Evolutionary conservation across 2,329 filamentous ascomycete species (phyloP), one percentile per base, ranked within the genome.

Genomic region (Plenodomus tracheiphilus): DNA sequence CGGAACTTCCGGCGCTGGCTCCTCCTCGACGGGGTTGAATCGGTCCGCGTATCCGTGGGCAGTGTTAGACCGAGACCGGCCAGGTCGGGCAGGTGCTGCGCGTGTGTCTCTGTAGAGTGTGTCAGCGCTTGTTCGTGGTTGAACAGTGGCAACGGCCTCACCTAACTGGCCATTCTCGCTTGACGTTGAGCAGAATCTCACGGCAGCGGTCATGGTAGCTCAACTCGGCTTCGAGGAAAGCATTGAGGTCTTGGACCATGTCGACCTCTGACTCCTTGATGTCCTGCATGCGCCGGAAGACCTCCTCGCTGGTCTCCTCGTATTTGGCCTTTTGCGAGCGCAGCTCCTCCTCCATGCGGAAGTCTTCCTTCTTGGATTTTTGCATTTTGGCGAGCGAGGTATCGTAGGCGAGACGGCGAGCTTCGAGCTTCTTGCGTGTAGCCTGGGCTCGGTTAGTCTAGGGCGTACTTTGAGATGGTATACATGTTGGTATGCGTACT

Each of bases 391-490:
- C 84, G 40, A 91, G 85, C 53, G 89, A 92, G 28, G 93, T 88
- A 70, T 97, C 93, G 72, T 96, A 97, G 55, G 91, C 91, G 49
- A 97, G 80, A 51, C 93, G 85, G 49, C 93, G 86, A 65, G 80
- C 89, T 71, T 97, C 94, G 58, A 97, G 87, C 83, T 96, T 97
- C 83, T 94, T 97, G 68, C 93, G 88, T 42, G 93, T 85, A 58
- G 83, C 80, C 87, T 87, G 48, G 1, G 50, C 50, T 2, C 5
- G 8, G 17, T 60, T 56, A 71, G 65, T 43, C 25, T 17, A 28
- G 16, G 7, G 18, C 1, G 2, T 39, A 9, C 11, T 2, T 8
- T 21, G 16, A 15, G 28, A 8, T 20, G 28, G 13, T 13, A 10
- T 32, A 11, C 25, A 30, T 15, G 46, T 9, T 20, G 42, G 70